Conservation (phyloP, 352 stramenopile genomes). For the Phytophthora rubi region DNA sequence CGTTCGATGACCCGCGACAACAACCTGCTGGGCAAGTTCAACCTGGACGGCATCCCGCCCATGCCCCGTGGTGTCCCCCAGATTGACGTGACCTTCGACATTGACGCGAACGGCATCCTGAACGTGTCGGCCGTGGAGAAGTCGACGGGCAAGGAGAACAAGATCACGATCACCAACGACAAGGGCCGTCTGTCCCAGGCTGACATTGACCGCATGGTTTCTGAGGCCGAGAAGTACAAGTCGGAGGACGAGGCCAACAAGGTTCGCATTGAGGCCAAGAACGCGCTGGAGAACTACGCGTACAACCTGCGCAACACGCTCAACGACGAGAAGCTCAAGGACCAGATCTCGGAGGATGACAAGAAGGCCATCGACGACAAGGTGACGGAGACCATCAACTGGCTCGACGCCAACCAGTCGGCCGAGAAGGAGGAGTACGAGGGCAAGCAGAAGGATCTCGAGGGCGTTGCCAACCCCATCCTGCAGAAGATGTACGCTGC, state of each 20-base stretch:
- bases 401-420: conserved; percentile 95
- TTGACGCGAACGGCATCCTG: conserved; percentile 93
- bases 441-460: conserved; percentile 90
- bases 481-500: conserved; percentile 85
- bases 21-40: conserved; percentile 90
- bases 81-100: conserved; percentile 92
- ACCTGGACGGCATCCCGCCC: conserved; percentile 85
- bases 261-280: conserved; percentile 96
- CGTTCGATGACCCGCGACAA: conserved; percentile 95
- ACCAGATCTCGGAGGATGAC: conserved; percentile 93
- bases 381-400: conserved; percentile 97
- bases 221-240: conserved; percentile 97
- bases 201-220: conserved; percentile 99
- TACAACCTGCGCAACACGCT: conserved; percentile 94
- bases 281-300: conserved; percentile 96
- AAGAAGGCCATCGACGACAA: conserved; percentile 85
- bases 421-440: conserved; percentile 88
- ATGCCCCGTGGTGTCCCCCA: conserved; percentile 90
- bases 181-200: conserved; percentile 97
- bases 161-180: conserved; percentile 99
- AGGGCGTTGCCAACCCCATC: conserved; percentile 85
- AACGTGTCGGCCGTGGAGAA: conserved; percentile 94
- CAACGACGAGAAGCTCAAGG: conserved; percentile 94
- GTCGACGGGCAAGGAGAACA: conserved; percentile 96
- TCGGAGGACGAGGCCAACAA: conserved; percentile 97